Percentiles rank a stretch among this genome's conserved stretches.
These are phyloP conservation scores for Fusarium floridanum DNA, from an alignment of 2,329 filamentous ascomycete genomes.

Conservation along the genomic window DNA sequence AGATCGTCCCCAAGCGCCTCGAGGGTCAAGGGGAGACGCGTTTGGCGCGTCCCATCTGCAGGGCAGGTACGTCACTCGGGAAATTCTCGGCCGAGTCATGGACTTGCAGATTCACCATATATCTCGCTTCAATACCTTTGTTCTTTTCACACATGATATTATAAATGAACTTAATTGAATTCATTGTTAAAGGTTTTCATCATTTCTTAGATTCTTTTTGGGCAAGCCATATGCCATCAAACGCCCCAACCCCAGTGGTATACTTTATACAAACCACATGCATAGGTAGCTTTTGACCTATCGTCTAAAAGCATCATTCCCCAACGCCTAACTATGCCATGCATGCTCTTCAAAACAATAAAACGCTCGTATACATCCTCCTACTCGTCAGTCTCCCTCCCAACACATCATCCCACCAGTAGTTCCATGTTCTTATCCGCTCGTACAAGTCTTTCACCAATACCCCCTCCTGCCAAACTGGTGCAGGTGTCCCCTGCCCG, in stretches of 20 bases:
- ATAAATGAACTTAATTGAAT: background rate
- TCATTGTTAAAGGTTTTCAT: background rate
- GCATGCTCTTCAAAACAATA: constrained; percentile 49
- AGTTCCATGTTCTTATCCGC: constrained; percentile 51
- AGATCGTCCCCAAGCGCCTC: constrained; percentile 9
- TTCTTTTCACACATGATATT: background rate
- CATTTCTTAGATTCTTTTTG: background rate
- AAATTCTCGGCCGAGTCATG: constrained; percentile 38
- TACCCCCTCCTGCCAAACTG: constrained; percentile 48
- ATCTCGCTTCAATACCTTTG: background rate
- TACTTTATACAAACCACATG: constrained; percentile 17
- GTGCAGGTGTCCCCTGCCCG: constrained; percentile 51
- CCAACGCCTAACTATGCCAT: constrained; percentile 40
- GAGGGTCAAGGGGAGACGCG: constrained; percentile 43
- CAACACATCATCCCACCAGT: constrained; percentile 49
- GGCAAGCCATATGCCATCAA: background rate
- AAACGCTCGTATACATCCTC: constrained; percentile 24
- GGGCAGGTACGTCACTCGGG: constrained; percentile 44
- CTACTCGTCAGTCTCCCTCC: background rate
- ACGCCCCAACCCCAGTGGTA: constrained; percentile 13
- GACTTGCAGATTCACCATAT: background rate
- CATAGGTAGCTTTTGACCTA: background rate
- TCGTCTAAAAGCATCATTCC: background rate
- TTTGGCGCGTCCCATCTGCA: constrained; percentile 43
- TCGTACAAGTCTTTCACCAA: constrained; percentile 50